Evolutionary conservation across 257 asterid species (phyloP).

Genomic region (Petunia secreta): DNA sequence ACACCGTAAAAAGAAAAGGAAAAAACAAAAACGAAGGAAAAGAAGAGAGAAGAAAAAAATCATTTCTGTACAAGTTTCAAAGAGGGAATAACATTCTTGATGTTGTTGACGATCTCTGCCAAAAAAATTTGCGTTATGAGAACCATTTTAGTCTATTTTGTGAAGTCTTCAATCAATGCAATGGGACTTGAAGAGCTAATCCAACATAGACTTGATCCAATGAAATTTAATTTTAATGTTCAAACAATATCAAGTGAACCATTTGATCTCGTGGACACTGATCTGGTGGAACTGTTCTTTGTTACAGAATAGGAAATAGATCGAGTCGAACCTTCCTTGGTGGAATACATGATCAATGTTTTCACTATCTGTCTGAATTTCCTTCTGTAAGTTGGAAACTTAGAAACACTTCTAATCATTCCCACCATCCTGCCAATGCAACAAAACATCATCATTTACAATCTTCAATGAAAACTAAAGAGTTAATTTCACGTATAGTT

Average conservation of each 20-base stretch:
- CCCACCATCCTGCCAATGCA: constrained; percentile 77
- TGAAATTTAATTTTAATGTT: background rate
- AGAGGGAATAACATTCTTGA: background rate
- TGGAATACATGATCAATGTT: constrained; percentile 46
- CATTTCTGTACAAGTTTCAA: background rate
- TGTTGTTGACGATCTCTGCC: background rate
- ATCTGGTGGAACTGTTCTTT: constrained; percentile 51
- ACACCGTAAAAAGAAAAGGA: background rate
- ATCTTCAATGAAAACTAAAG: no score
- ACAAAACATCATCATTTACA: background rate
- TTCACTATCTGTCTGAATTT: constrained; percentile 77
- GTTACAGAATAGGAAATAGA: constrained; percentile 35
- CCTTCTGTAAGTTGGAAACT: constrained; percentile 86
- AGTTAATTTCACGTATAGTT: no score
- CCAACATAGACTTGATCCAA: background rate
- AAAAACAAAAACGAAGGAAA: background rate
- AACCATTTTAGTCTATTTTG: background rate
- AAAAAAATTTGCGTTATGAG: background rate
- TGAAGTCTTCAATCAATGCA: background rate
- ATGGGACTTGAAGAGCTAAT: background rate
- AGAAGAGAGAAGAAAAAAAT: background rate
- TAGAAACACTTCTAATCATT: constrained; percentile 59
- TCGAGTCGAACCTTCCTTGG: constrained; percentile 47
- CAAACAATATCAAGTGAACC: constrained; percentile 65
- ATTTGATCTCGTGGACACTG: constrained; percentile 47